Conservation (phyloP, 1,284 basidiomycete genomes). For the Mycena sp. region DNA sequence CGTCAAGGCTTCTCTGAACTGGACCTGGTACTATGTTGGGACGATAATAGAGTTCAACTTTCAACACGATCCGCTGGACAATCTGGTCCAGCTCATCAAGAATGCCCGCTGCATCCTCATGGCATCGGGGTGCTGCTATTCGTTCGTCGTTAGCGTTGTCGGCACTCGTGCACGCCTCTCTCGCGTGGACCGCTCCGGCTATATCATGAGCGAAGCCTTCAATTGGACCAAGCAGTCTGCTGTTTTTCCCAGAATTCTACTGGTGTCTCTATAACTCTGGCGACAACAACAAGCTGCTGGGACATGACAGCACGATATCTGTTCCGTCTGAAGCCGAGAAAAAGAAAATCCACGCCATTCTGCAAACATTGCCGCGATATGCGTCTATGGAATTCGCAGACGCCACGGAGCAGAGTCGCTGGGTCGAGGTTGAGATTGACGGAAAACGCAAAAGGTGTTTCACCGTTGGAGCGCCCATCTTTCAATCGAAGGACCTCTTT, state of each 20-base stretch:
- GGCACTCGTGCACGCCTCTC: conserved; percentile 1
- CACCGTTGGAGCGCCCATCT: conserved; percentile 14
- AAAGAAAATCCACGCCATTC: not conserved
- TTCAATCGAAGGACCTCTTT: conserved; percentile 14
- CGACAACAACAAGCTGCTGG: not conserved
- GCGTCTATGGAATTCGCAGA: not conserved
- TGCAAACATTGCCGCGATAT: not conserved
- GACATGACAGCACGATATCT: conserved; percentile 4
- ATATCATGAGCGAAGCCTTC: conserved; percentile 5
- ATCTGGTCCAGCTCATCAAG: conserved; percentile 1
- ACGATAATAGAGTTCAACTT: too few relatives aligned
- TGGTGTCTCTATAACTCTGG: conserved; percentile 14
- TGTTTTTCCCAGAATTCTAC: conserved; percentile 14
- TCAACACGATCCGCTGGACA: not conserved
- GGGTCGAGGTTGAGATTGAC: not conserved
- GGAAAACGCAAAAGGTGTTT: not conserved
- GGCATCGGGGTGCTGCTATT: conserved; percentile 2
- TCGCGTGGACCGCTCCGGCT: conserved; percentile 16
- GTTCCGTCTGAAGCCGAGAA: not conserved
- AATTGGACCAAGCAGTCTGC: not conserved
- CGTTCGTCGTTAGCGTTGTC: conserved; percentile 8
- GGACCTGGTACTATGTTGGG: too few relatives aligned
- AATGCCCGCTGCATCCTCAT: conserved; percentile 11
- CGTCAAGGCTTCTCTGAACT: too few relatives aligned
- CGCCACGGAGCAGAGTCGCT: conserved; percentile 2